These are phyloP conservation scores for Zhuliangozyma blackwelliae DNA, from an alignment of 1,139 yeast genomes.

Conservation along the genomic window DNA sequence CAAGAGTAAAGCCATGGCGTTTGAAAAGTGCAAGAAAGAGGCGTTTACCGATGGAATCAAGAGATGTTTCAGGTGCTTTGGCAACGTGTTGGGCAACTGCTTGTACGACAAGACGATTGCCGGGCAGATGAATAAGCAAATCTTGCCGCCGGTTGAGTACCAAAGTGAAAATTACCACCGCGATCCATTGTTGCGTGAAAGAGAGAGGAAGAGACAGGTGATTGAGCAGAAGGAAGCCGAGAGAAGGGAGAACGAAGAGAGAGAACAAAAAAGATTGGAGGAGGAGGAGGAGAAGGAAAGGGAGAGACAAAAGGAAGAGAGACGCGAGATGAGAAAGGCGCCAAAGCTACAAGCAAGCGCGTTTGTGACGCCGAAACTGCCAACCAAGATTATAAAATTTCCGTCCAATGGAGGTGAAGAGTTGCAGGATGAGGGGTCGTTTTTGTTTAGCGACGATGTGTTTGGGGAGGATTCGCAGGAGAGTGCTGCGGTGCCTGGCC, in stretches of 20 bases:
- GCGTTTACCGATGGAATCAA: constrained; percentile 80
- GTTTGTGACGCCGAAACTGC: constrained; percentile 11
- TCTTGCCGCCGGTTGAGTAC: constrained; percentile 50
- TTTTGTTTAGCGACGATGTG: constrained; percentile 62
- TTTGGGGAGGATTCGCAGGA: constrained; percentile 16
- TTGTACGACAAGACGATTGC: constrained; percentile 66
- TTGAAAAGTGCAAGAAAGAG: constrained; percentile 77
- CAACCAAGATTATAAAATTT: constrained; percentile 11
- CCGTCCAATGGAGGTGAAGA: constrained; percentile 20
- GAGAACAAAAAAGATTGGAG: constrained; percentile 1
- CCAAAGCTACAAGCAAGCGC: constrained; percentile 7
- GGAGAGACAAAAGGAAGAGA: neutral
- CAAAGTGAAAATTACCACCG: constrained; percentile 43
- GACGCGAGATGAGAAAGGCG: neutral
- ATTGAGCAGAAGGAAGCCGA: constrained; percentile 5
- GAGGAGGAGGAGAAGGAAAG: neutral
- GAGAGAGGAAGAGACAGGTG: constrained; percentile 21
- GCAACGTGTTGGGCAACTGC: constrained; percentile 77
- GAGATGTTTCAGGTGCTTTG: constrained; percentile 72
- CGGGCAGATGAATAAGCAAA: constrained; percentile 51
- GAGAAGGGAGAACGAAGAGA: no score
- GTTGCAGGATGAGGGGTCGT: constrained; percentile 53
- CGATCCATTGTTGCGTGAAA: constrained; percentile 31
- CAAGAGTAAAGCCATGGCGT: constrained; percentile 64
- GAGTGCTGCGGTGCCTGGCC: no score